phyloP scores from a whole-genome alignment of 495 filamentous ascomycete genomes.

The Aspergillus diversus region DNA sequence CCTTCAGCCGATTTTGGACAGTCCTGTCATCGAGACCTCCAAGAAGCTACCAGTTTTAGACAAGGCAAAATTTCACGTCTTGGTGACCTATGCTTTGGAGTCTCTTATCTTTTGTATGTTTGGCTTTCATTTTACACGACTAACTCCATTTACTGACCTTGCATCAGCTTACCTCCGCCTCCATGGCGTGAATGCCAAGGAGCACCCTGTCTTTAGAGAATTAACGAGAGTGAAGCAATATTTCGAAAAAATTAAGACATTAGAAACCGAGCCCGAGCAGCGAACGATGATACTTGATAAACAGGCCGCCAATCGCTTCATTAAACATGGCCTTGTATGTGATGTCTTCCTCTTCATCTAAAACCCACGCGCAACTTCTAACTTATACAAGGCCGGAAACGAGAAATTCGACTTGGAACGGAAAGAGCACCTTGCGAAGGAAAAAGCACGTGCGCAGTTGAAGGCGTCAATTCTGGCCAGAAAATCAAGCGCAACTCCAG shows the following conservation, averaged over 20 bases:
- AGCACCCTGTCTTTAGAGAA: conserved; percentile 84
- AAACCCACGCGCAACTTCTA: not conserved
- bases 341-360: not conserved
- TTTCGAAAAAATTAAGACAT: conserved; percentile 84
- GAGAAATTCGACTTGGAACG: conserved; percentile 60
- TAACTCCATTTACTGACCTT: conserved; percentile 24
- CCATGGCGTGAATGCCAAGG: conserved; percentile 75
- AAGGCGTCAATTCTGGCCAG: conserved; percentile 51
- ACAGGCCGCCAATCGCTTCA: conserved; percentile 76
- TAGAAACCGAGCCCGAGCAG: conserved; percentile 56
- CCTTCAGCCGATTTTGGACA: conserved; percentile 67
- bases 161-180: conserved; percentile 73
- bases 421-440: conserved; percentile 56
- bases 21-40: conserved; percentile 65
- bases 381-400: conserved; percentile 61
- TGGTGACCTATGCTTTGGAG: conserved; percentile 84
- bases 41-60: conserved; percentile 87
- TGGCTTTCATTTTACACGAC: not conserved
- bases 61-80: conserved; percentile 87
- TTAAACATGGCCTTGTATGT: conserved; percentile 73
- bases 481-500: conserved; percentile 28
- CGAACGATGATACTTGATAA: conserved; percentile 73
- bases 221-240: conserved; percentile 85
- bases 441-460: conserved; percentile 53
- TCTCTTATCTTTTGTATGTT: conserved; percentile 85